Evolutionary conservation across 1,139 yeast species (phyloP), one percentile per base, ranked within the genome.

Genomic region (Hyphopichia burtonii): DNA sequence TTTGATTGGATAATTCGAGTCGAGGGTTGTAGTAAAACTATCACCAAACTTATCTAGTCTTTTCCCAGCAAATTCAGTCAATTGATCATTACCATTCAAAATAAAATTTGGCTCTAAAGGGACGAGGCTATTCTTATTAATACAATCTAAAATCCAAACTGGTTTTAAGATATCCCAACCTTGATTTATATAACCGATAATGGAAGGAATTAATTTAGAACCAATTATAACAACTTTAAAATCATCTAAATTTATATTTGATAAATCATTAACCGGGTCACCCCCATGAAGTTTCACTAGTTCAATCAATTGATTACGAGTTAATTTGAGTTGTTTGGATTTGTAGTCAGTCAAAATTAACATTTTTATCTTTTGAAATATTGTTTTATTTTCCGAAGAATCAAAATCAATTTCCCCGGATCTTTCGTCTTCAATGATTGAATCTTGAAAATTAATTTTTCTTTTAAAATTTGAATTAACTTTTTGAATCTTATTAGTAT

Each of bases 131-230:
- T 62, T 53, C 17, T 68, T 60, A 12, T 62, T 53, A 3, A 87
- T 64, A 52, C 95, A 81, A 49, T 86, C 90, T 37, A 80, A 66
- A 7, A 89, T 59, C 96, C 96, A 93, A 16, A 62, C 61, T 1
- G 95, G 91, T 41, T 64, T 72, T 7, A 89, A 56, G 1, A 91
- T 68, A 52, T 84, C 88, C 49, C 71, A 75, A 0, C 83, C 83
- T 30, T 68, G 57, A 4, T 68, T 59, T 3, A 68, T 54, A 39
- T 80, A 61, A 0, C 67, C 63, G 9, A 62, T 58, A 7, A 82
- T 77, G 34, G 71, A 74, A 1, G 75, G 66, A 0, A 85, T 73
- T 12, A 59, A 44, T 36, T 65, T 71, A 43, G 81, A 84, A 14
- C 86, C 76, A 15, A 86, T 56, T 19, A 63, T 65, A 25, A 68